A percentile compares a stretch with the other conserved stretches of the same genome.
phyloP scores from a whole-genome alignment of 768 basidiomycete genomes.

The Amyloporia xantha region DNA sequence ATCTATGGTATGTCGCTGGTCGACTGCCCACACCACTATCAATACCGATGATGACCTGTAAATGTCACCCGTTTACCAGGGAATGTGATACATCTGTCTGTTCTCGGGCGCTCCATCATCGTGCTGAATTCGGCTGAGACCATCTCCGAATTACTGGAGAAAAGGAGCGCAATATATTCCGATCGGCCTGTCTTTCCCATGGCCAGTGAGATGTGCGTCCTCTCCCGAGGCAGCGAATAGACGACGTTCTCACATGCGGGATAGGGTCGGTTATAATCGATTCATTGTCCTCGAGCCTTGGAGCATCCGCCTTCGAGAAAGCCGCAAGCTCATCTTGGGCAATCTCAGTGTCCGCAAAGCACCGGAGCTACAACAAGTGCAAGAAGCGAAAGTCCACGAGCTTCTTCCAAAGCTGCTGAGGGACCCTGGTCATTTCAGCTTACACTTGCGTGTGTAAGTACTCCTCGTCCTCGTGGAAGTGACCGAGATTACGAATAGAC shows the following conservation, averaged over 20 bases:
- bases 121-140: constrained; percentile 23
- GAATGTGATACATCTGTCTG: constrained; percentile 7
- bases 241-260: not conserved
- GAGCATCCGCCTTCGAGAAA: constrained; percentile 21
- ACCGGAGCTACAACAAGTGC: constrained; percentile 25
- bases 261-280: constrained; percentile 13
- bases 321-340: constrained; percentile 23
- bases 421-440: constrained; percentile 32
- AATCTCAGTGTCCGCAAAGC: constrained; percentile 32
- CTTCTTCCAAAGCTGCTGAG: constrained; percentile 28
- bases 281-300: constrained; percentile 12
- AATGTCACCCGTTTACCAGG: not conserved
- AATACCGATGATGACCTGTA: not conserved
- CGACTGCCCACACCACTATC: too few relatives aligned
- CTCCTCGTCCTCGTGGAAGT: not conserved
- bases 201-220: constrained; percentile 24
- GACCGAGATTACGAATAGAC: not conserved
- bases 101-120: constrained; percentile 10
- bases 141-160: constrained; percentile 27
- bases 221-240: constrained; percentile 2
- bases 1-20: constrained; percentile 4
- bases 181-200: constrained; percentile 25
- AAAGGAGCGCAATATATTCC: constrained; percentile 31
- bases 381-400: constrained; percentile 25
- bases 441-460: constrained; percentile 29